phyloP scores from a whole-genome alignment of 2,329 filamentous ascomycete genomes.

The Arthroderma uncinatum region DNA sequence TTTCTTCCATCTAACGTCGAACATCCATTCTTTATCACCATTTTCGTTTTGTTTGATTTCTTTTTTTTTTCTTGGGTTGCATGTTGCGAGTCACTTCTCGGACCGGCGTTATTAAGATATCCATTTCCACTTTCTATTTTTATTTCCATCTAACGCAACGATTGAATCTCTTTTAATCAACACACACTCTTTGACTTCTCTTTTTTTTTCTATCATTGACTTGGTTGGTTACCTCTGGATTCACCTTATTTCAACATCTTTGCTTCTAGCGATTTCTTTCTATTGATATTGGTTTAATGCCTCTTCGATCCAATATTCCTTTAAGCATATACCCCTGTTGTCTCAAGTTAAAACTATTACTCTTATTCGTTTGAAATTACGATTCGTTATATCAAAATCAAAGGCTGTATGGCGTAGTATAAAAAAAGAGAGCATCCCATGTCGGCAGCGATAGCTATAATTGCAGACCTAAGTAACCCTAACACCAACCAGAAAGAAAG shows the following conservation, averaged over 20 bases:
- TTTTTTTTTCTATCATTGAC: not conserved
- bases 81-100: not conserved
- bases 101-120: constrained; percentile 3
- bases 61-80: not conserved
- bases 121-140: not conserved
- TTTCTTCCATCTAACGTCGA: not conserved
- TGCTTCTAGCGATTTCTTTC: not conserved
- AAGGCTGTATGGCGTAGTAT: not conserved
- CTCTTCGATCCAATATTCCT: constrained; percentile 2
- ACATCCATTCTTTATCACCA: not conserved
- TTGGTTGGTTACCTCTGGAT: not conserved
- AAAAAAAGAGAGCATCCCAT: not conserved
- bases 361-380: not conserved
- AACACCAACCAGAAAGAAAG: not conserved
- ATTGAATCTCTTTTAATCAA: not conserved
- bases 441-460: not conserved
- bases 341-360: not conserved
- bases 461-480: not conserved
- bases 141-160: constrained; percentile 1
- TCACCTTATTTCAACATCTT: not conserved
- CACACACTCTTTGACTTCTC: not conserved
- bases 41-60: constrained; percentile 1
- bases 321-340: constrained; percentile 2
- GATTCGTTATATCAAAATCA: not conserved
- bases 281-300: not conserved